Evolutionary conservation across 768 basidiomycete species (phyloP).

Genomic region (Infundibulicybe gibba): DNA sequence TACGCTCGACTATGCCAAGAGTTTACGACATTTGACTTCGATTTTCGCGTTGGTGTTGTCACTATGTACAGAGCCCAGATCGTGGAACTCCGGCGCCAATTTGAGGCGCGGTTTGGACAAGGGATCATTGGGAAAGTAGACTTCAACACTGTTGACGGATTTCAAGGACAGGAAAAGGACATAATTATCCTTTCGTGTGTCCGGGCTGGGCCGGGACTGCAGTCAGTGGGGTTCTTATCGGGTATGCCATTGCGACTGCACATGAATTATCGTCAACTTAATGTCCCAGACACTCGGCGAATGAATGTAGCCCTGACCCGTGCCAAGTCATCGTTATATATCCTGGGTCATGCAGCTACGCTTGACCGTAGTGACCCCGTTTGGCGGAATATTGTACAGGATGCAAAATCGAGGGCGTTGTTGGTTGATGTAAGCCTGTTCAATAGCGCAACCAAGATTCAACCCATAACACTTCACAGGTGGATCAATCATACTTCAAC

Average conservation of each 20-base stretch:
- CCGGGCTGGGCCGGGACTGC: conserved; percentile 82
- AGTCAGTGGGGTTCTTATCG: conserved; percentile 83
- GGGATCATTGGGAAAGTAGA: conserved; percentile 71
- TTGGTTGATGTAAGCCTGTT: conserved; percentile 55
- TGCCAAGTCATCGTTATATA: conserved; percentile 90
- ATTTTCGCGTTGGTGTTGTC: conserved; percentile 56
- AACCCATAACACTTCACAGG: conserved; percentile 9
- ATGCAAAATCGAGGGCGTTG: conserved; percentile 65
- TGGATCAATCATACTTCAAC: conserved; percentile 22
- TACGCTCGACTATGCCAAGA: conserved; percentile 69
- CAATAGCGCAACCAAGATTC: not conserved
- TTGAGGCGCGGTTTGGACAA: conserved; percentile 67
- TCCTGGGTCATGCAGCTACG: conserved; percentile 88
- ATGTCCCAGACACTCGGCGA: conserved; percentile 61
- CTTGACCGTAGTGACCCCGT: conserved; percentile 79
- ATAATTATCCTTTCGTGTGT: conserved; percentile 98
- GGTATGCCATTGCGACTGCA: conserved; percentile 35
- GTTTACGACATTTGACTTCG: conserved; percentile 46
- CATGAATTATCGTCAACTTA: not conserved
- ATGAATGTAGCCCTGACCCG: conserved; percentile 99
- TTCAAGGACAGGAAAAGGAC: conserved; percentile 99
- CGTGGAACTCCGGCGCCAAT: conserved; percentile 63
- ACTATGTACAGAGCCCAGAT: conserved; percentile 96
- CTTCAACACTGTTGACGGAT: conserved; percentile 98
- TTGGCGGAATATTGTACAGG: conserved; percentile 76